Evolutionary conservation across 129 eudicot species (phyloP), one percentile per base, ranked within the genome.

Genomic region (Silybum marianum): DNA sequence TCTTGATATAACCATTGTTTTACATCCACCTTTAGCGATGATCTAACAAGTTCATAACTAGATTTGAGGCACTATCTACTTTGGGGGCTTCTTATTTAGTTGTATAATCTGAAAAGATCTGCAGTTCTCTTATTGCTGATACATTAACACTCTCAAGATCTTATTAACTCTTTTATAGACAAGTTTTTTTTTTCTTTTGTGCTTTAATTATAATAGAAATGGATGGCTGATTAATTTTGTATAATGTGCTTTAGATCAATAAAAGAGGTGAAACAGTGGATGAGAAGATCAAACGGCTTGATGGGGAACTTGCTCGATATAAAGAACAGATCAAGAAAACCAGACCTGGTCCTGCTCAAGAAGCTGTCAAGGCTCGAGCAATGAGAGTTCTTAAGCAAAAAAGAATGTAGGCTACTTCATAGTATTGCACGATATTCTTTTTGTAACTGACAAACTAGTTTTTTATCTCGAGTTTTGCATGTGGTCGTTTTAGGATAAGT

Each of bases 321-420:
- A 93, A 86, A 80, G 96, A 93, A 76, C 96, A 93, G 81, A 82
- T 90, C 51, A 90, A 93, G 83, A 93, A 85, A 85, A 93, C 98
- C 39, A 86, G 98, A 71, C 98, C 98, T 25, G 98, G 98, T 68
- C 98, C 98, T 28, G 98, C 98, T 44, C 98, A 93, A 85, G 98
- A 93, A 80, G 98, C 96, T 78, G 96, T 93, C 13, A 90, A 93
- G 74, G 93, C 93, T 82, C 92, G 95, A 76, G 98, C 95, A n/a
- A 93, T 91, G 98, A 89, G 96, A 84, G 94, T 93, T 75, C 98
- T 93, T 58, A 93, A 93, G 70, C 98, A 93, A 80, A 93, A 91
- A 76, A 80, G 90, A 80, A 91, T 89, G 98, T 93, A 88, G 30
- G 92, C 60, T 60, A 44, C 76, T 78, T 44, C 12, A 76, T 51